These are phyloP conservation scores for Saitozyma sp. DNA, from an alignment of 768 basidiomycete species.

Conservation along the genomic window DNA sequence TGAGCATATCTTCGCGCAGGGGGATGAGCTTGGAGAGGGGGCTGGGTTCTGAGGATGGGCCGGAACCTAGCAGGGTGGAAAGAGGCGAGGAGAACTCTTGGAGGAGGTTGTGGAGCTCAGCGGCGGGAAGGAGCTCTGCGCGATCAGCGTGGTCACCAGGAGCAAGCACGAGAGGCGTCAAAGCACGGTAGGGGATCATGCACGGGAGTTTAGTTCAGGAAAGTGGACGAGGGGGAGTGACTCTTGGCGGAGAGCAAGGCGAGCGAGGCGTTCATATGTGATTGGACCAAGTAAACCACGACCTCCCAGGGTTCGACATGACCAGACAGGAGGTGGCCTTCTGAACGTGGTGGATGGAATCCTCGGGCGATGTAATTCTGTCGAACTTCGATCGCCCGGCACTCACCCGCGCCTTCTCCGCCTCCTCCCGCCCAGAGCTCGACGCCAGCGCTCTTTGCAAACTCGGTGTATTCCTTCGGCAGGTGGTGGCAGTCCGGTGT, in stretches of 20 bases:
- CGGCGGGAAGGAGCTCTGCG: slow-evolving; percentile 44
- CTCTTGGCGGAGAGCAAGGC: background rate
- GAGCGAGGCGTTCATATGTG: background rate
- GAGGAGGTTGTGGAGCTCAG: slow-evolving; percentile 48
- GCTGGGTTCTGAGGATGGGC: slow-evolving; percentile 2
- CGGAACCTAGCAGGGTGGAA: background rate
- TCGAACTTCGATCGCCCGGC: background rate
- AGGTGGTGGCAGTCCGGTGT: slow-evolving; percentile 52
- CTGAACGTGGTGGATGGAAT: background rate
- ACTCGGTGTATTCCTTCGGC: slow-evolving; percentile 42
- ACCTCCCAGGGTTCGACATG: background rate
- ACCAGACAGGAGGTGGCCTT: too few relatives aligned
- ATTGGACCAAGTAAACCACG: background rate
- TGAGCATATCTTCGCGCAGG: slow-evolving; percentile 27
- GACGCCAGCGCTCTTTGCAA: slow-evolving; percentile 36
- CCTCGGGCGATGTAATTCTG: background rate
- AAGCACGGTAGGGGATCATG: too few relatives aligned
- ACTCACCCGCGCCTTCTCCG: slow-evolving; percentile 50
- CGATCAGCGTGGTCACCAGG: background rate
- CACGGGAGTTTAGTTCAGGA: too few relatives aligned
- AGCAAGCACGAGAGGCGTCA: too few relatives aligned
- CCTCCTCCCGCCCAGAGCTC: slow-evolving; percentile 51
- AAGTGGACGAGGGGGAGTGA: too few relatives aligned
- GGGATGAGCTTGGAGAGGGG: slow-evolving; percentile 18
- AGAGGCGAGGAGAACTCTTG: slow-evolving; percentile 40